Conservation (phyloP, 768 basidiomycete species). For the Podaxis sp. region DNA sequence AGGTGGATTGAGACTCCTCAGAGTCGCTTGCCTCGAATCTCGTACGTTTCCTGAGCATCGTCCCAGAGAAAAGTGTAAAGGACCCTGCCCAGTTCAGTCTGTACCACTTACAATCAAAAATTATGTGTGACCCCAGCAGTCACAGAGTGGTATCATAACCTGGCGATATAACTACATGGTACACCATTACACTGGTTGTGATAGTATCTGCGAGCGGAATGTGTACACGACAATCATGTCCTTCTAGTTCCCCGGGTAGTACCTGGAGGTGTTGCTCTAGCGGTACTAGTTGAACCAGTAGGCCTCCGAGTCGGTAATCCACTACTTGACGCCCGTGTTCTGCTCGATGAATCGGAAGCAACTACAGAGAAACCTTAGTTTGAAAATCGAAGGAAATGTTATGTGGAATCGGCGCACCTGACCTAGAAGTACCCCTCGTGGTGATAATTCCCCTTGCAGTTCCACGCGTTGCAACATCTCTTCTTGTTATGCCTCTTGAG, state of each 20-base stretch:
- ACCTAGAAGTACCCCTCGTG: neutral
- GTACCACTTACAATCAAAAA: neutral
- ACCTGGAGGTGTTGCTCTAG: conserved; percentile 1
- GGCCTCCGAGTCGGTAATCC: conserved; percentile 1
- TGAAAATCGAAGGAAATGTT: neutral
- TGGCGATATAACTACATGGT: neutral
- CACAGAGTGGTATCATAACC: neutral
- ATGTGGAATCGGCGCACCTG: neutral
- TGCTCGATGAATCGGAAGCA: neutral
- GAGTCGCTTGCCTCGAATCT: conserved; percentile 9
- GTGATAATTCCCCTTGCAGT: conserved; percentile 24
- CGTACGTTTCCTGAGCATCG: conserved; percentile 13
- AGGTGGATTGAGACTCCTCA: conserved; percentile 4
- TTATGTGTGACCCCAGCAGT: conserved; percentile 6
- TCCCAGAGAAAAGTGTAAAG: neutral
- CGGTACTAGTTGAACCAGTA: neutral
- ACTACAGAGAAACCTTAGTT: neutral
- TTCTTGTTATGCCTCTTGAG: conserved; percentile 70
- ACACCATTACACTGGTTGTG: neutral
- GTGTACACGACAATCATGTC: neutral
- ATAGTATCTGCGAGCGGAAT: neutral
- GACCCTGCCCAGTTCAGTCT: neutral
- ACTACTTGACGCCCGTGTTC: neutral
- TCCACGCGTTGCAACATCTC: conserved; percentile 58
- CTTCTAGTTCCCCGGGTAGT: conserved; percentile 1